Evolutionary conservation across 1,284 basidiomycete genomes (phyloP), one percentile per base, ranked within the genome.

Genomic region (Cutaneotrichosporon dermatis): DNA sequence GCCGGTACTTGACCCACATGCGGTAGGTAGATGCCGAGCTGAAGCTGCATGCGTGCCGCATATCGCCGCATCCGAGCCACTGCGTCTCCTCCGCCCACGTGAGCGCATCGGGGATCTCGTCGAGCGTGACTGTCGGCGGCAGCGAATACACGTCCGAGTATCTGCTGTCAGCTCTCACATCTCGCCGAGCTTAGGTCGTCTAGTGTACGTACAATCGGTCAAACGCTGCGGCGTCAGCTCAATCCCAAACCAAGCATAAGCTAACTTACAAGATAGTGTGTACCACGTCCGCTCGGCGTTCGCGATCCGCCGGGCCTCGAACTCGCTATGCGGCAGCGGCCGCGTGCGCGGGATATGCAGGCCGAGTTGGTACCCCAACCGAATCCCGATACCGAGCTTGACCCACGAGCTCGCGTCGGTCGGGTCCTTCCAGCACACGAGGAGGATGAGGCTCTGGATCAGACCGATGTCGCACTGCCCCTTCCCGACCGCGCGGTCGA

Each of bases 251-350:
- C 25, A 25, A 25, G 25, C 25, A 25, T 25, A 25, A 4, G 12
- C 10, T 25, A 25, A 49, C 60, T 56, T n/a, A 60, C 63, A 61
- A 8, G 44, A 45, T 10, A 56, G 50, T 7, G n/a, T 40, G 44
- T 52, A 60, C 63, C 63, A 64, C n/a, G 63, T 64, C 43, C 63
- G 44, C 57, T 60, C 54, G 8, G 36, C 44, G 44, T 59, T 54
- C n/a, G 57, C 44, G 12, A 57, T 53, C 15, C 50, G 25, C 7
- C 62, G 51, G 39, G 56, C 59, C 25, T 55, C 42, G 37, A 36
- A 13, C n/a, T 55, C 59, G 15, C 48, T 44, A 4, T 37, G 15
- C 4, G 62, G 55, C 3, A 63, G 56, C 2, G 58, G 49, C 12
- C 13, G 6, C 3, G 46, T 58, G 11, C 53, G 45, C 11, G 59